Evolutionary conservation across 2,329 filamentous ascomycete species (phyloP), one percentile per base, ranked within the genome.

Genomic region (Microascus cirrosus): DNA sequence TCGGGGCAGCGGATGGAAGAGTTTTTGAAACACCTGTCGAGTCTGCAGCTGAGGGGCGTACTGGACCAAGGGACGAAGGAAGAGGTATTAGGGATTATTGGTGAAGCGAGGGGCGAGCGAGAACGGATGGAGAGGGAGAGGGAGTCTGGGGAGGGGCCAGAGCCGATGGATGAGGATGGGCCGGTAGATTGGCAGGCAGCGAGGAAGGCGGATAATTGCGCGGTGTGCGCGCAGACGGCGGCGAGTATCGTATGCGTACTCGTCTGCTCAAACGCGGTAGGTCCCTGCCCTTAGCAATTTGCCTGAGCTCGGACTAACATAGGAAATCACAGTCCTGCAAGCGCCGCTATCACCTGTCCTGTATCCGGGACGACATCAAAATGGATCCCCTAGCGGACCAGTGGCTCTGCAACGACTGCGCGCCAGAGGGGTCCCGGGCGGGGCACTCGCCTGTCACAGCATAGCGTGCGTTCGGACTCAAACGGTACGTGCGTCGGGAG

Each of bases 21-120:
- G 64, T 82, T 82, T 60, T 75, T 77, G 53, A 81, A 81, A 62
- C 80, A 83, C 62, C 63, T 77, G 18, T 73, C 73, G 45, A 75
- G 79, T 55, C 70, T 84, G 54, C 70, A 81, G 45, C 75, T 76
- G 2, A 71, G 78, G 50, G 71, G 77, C 57, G 70, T 75, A 4
- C 65, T 84, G 28, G 68, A 73, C 5, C 76, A 79, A 53, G 62
- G 69, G 3, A 73, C 70, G 24, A 67, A 82, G 20, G 61, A 69
- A 8, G 67, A 75, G 48, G 77, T 76, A 0, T 69, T 77, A 15
- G 62, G 63, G 35, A 64, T 73, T 10, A 71, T 83, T 56, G 73
- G 77, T 25, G 68, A 73, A 15, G 75, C 73, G 35, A 73, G 72
- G 63, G 63, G 65, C 70, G 60, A 66, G 60, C 54, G 51, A 32